Evolutionary conservation across 2,329 filamentous ascomycete species (phyloP).

Genomic region (Aspergillus glaucus): DNA sequence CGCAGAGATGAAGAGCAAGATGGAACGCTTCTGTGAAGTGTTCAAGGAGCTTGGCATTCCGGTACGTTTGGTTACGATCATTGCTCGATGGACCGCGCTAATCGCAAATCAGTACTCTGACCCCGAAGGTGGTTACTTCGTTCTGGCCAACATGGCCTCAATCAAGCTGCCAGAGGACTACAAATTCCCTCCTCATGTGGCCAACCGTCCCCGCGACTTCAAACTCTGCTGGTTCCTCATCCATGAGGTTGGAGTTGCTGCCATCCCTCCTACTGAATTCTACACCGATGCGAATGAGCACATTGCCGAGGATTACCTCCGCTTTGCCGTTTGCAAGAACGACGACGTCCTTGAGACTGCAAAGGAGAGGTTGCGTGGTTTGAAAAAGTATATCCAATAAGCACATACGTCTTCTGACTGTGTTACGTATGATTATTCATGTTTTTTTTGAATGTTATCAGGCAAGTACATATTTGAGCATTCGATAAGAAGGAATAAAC

Average conservation of each 20-base stretch:
- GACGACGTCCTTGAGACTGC: slow-evolving; percentile 76
- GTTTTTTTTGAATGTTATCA: background rate
- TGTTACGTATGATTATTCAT: too few relatives aligned
- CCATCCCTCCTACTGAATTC: slow-evolving; percentile 95
- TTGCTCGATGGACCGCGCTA: background rate
- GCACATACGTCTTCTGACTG: too few relatives aligned
- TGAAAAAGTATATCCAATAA: slow-evolving; percentile 62
- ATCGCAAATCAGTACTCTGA: slow-evolving; percentile 60
- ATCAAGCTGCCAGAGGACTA: slow-evolving; percentile 79
- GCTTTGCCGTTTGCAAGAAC: slow-evolving; percentile 95
- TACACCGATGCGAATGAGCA: slow-evolving; percentile 79
- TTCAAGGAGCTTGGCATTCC: slow-evolving; percentile 70
- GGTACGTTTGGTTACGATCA: slow-evolving; percentile 21
- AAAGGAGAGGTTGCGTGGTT: slow-evolving; percentile 65
- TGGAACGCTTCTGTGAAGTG: slow-evolving; percentile 76
- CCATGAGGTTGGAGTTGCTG: slow-evolving; percentile 89
- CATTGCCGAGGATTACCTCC: slow-evolving; percentile 85
- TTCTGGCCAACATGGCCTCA: slow-evolving; percentile 86
- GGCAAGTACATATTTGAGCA: background rate
- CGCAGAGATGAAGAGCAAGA: slow-evolving; percentile 81
- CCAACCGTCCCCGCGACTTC: slow-evolving; percentile 81
- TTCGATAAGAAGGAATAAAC: background rate
- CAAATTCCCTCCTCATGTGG: slow-evolving; percentile 83
- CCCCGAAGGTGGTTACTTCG: slow-evolving; percentile 95
- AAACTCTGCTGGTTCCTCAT: slow-evolving; percentile 95